Percentiles rank a stretch among this genome's conserved stretches.
These are phyloP conservation scores for Phlebiopsis flavidoalba DNA, from an alignment of 768 basidiomycete species.

Conservation along the genomic window DNA sequence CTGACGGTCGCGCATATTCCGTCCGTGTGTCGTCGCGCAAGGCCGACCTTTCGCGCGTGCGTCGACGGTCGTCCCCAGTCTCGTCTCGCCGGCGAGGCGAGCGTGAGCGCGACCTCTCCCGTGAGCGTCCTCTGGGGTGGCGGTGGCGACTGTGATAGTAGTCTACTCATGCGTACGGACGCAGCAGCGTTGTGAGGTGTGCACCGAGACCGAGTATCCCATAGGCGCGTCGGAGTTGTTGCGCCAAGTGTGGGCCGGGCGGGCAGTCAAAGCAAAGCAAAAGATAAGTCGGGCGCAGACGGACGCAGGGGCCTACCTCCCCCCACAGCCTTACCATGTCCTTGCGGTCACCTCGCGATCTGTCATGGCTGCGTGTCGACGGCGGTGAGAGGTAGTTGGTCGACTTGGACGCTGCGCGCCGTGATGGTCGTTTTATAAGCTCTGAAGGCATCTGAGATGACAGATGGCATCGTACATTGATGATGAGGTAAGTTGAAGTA, in stretches of 20 bases:
- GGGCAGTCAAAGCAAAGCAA: constrained; percentile 3
- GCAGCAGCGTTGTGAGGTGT: background rate
- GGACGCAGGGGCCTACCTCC: background rate
- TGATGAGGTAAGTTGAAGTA: too few relatives aligned
- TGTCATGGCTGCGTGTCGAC: background rate
- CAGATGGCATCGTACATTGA: too few relatives aligned
- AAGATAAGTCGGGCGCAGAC: constrained; percentile 5
- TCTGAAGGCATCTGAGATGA: too few relatives aligned
- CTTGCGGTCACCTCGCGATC: background rate
- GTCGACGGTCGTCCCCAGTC: background rate
- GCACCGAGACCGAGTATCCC: background rate
- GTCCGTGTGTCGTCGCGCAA: background rate
- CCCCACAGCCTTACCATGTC: constrained; percentile 1
- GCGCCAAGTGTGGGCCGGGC: constrained; percentile 9
- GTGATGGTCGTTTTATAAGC: too few relatives aligned
- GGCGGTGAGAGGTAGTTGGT: background rate
- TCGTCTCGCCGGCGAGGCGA: background rate
- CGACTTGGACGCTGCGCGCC: background rate
- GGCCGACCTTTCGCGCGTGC: background rate
- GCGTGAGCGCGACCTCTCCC: too few relatives aligned
- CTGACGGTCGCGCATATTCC: background rate
- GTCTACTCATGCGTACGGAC: background rate
- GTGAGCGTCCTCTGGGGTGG: background rate
- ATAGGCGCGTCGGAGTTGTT: background rate
- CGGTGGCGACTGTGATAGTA: background rate